Base-by-base conservation (phyloP, 2,329 filamentous ascomycete species). In the Calycina marina region DNA sequence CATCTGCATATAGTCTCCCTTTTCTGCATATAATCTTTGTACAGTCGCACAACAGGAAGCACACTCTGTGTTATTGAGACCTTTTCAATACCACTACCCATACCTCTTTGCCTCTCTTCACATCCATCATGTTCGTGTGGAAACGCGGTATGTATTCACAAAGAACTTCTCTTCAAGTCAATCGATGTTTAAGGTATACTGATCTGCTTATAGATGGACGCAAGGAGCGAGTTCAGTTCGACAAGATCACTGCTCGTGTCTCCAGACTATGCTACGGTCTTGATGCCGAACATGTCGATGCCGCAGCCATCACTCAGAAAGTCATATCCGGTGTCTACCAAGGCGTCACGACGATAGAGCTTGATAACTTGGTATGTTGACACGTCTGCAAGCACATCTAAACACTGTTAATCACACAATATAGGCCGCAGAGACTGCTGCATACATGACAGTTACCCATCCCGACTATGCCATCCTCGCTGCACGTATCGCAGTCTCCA, bases 281-380 rank as follows among this genome's bases (percentile, higher is more conserved):
- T 37, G 90, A 98, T 56, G 73, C 81, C 31, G 88, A 82, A 48
- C 90, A 98, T 65, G 83, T 98, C 52, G 90, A 98, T 62, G 84
- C 90, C 35, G 90, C 92, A 45, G 85, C 88, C 53, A 98, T 98
- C 56, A 98, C 90, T 38, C 86, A 93, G 65, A 98, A 96, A 63
- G 90, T 98, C 59, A 98, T 98, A 57, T 93, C 88, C 52, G 90
- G 90, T 67, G 90, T 98, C 46, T 98, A 98, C 60, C 86, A 93
- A 53, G 90, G 90, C 58, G 90, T 98, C 33, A 96, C 84, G 28
- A 98, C 90, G 28, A 71, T 93, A 41, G 86, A 98, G 63, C 72
- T 98, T 36, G 90, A 98, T 52, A 92, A 98, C 63, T 65, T 98
- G 58, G 88, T 96, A 69, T 62, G 82, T 60, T 34, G 9, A n/a